Evolutionary conservation across 768 basidiomycete genomes (phyloP), one percentile per base, ranked within the genome.

Genomic region (Crepidotus variabilis): DNA sequence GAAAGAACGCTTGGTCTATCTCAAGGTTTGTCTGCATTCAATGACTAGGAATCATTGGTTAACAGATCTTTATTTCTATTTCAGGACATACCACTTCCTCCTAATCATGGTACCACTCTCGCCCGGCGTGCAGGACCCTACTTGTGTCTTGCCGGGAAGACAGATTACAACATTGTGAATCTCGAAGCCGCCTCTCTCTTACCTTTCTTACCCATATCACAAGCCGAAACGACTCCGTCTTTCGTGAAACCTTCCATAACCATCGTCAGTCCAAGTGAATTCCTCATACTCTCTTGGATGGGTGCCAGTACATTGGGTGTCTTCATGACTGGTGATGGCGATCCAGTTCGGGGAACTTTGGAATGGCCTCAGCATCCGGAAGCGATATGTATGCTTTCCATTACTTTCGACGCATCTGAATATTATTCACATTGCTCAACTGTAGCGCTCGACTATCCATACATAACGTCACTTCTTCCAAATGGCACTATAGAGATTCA

Each of bases 341-440:
- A 96, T 69, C 93, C 95, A 4, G 87, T 93, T 7, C 80, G 94
- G 47, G 94, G 94, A 1, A 95, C 94, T 1, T 72, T 97, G 46
- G 83, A 92, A 66, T 97, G 93, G 92, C 79, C 84, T 2, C 81
- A 75, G 50, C 86, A 95, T 74, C 92, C 94, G 0, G 72, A 84
- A 21, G 80, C 85, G 18, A 73, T 93, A 35, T 86, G 92, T 94
- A 64, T 65, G 89, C 82, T 34, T 2, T 51, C 47, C 28, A 13
- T 33, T 47, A 21, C n/a, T 22, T 28, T 18, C 57, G 52, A 24
- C 56, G 22, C 35, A 36, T 45, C 39, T 35, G 14, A 18, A n/a
- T 6, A 22, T 32, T 32, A n/a, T 56, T 55, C 51, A n/a, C 48
- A 45, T 45, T n/a, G 21, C 36, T 51, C 18, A 32, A 32, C 47